Conservation (phyloP, 1,284 basidiomycete genomes). For the Abortiporus biennis region DNA sequence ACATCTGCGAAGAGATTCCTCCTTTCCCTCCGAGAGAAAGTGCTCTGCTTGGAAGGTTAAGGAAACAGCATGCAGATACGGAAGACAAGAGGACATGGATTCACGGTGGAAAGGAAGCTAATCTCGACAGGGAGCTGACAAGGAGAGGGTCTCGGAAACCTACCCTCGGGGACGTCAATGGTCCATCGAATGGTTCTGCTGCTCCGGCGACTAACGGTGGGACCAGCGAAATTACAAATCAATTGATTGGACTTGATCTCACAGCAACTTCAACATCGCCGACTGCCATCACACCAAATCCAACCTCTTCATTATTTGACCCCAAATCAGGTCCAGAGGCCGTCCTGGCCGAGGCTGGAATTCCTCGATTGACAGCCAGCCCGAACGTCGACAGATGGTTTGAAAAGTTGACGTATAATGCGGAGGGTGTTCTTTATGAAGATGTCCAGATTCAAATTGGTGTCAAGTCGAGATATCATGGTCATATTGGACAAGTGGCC, state of each 20-base stretch:
- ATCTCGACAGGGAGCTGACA: constrained; percentile 63
- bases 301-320: constrained; percentile 15
- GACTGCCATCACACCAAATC: neutral
- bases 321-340: constrained; percentile 12
- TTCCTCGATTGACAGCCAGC: constrained; percentile 51
- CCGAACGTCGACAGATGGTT: constrained; percentile 85
- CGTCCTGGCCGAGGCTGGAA: constrained; percentile 23
- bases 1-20: constrained; percentile 98
- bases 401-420: constrained; percentile 73
- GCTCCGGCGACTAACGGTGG: constrained; percentile 24
- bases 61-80: constrained; percentile 84
- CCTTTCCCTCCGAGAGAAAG: constrained; percentile 95
- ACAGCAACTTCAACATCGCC: constrained; percentile 28
- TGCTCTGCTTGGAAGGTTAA: constrained; percentile 79
- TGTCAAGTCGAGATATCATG: constrained; percentile 94
- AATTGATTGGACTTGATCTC: constrained; percentile 81
- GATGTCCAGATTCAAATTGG: constrained; percentile 95
- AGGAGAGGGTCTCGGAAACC: constrained; percentile 43
- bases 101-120: constrained; percentile 90
- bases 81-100: constrained; percentile 95
- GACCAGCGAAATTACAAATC: constrained; percentile 59
- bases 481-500: constrained; percentile 85
- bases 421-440: constrained; percentile 93
- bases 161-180: constrained; percentile 20
- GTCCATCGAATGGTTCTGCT: constrained; percentile 23